Conservation (phyloP, 768 basidiomycete genomes). For the Mycena sanguinolenta region DNA sequence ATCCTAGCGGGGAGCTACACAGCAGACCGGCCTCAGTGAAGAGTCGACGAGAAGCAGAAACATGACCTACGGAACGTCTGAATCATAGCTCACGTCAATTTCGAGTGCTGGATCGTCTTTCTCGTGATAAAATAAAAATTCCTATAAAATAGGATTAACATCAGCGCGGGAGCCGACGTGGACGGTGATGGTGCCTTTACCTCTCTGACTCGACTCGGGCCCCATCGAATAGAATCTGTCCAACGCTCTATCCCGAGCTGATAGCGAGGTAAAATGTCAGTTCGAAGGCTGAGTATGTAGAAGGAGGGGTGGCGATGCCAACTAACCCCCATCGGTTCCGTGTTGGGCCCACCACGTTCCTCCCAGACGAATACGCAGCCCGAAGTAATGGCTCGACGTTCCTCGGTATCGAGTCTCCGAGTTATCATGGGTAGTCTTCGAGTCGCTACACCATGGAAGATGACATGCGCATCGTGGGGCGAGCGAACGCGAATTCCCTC, state of each 20-base stretch:
- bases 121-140: conserved; percentile 84
- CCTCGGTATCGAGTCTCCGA: conserved; percentile 81
- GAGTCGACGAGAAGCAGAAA: conserved; percentile 24
- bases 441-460: conserved; percentile 80
- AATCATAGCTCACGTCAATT: conserved; percentile 63
- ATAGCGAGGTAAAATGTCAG: conserved; percentile 26
- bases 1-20: conserved; percentile 40
- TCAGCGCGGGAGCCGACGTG: conserved; percentile 14
- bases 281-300: conserved; percentile 16
- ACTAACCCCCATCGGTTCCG: conserved; percentile 76
- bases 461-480: conserved; percentile 75
- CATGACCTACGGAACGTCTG: conserved; percentile 60
- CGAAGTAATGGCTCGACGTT: conserved; percentile 75
- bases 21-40: conserved; percentile 17
- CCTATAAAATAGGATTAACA: conserved; percentile 54
- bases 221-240: conserved; percentile 87
- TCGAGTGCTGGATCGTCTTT: conserved; percentile 67
- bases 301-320: conserved; percentile 2
- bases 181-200: conserved; percentile 51
- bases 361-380: conserved; percentile 90
- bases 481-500: conserved; percentile 72
- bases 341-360: conserved; percentile 73
- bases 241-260: conserved; percentile 85
- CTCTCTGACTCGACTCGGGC: conserved; percentile 82
- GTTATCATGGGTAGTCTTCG: conserved; percentile 74